Conservation (phyloP, 768 basidiomycete genomes). For the Tulasnella sp. region DNA sequence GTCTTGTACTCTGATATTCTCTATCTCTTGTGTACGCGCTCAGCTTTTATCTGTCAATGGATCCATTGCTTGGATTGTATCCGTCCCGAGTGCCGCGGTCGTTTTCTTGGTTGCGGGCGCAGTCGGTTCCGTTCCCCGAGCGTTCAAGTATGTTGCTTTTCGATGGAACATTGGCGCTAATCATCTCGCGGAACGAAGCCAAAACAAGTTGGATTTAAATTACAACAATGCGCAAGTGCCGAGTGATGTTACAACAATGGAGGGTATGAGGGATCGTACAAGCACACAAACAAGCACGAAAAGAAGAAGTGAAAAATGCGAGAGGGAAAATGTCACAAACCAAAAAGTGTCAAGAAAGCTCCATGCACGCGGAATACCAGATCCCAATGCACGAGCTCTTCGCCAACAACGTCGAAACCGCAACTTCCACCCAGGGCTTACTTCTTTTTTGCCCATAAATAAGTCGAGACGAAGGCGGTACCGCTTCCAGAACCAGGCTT, state of each 20-base stretch:
- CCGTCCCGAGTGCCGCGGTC: not conserved
- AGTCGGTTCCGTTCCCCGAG: not conserved
- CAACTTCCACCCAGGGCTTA: not conserved
- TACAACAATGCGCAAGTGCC: not conserved
- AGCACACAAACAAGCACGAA: not conserved
- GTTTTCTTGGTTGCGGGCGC: not conserved
- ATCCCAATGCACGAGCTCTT: not conserved
- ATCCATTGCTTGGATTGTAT: not conserved
- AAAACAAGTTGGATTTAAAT: not conserved
- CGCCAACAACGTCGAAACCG: not conserved
- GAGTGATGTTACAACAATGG: not conserved
- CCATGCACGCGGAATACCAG: not conserved
- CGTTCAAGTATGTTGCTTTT: not conserved
- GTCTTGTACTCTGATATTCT: not conserved
- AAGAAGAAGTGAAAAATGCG: not conserved
- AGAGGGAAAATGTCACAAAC: not conserved
- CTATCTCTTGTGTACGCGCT: not conserved
- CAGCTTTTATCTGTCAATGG: not conserved
- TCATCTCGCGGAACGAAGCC: not conserved
- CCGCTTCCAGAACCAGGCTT: conserved; percentile 2
- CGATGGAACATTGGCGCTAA: not conserved
- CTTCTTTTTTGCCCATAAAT: conserved; percentile 12
- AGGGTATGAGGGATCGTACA: not conserved
- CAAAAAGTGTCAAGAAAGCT: not conserved
- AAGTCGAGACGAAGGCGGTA: conserved; percentile 6